phyloP scores from a whole-genome alignment of 83 land plant species.

The Diphasiastrum complanatum region DNA sequence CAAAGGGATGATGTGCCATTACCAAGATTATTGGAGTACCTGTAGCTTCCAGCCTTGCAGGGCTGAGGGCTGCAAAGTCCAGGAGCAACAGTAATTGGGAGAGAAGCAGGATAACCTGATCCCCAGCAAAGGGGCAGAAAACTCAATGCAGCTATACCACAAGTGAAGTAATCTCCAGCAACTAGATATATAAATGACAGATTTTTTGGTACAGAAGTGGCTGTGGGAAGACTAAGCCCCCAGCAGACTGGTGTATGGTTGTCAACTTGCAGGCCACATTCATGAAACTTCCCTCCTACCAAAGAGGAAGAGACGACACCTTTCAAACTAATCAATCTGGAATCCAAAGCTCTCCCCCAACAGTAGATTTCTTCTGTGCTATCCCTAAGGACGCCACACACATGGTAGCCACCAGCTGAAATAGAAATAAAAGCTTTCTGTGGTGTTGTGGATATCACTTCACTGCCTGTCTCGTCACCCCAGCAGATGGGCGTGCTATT shows the following conservation, averaged over 20 bases:
- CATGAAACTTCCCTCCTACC: conserved; percentile 71
- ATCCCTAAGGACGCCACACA: conserved; percentile 59
- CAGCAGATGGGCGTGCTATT: conserved; percentile 58
- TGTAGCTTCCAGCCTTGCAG: conserved; percentile 42
- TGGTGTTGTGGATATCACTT: conserved; percentile 40
- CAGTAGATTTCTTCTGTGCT: conserved; percentile 32
- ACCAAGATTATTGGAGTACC: conserved; percentile 1
- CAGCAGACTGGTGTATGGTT: conserved; percentile 53
- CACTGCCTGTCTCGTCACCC: conserved; percentile 76
- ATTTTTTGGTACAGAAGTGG: conserved; percentile 39
- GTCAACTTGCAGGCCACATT: conserved; percentile 49
- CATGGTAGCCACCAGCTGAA: conserved; percentile 80
- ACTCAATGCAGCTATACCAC: conserved; percentile 44
- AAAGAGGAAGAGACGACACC: conserved; percentile 19
- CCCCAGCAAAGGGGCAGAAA: conserved; percentile 69
- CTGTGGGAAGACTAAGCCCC: conserved; percentile 42
- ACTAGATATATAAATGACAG: conserved; percentile 37
- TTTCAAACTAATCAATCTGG: neutral
- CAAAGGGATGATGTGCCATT: conserved; percentile 34
- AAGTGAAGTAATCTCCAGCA: conserved; percentile 79
- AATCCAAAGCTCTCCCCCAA: conserved; percentile 29
- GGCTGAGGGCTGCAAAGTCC: conserved; percentile 40
- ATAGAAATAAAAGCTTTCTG: conserved; percentile 33
- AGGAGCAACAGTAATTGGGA: conserved; percentile 56
- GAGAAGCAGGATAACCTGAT: conserved; percentile 36